Evolutionary conservation across 345 rosid species (phyloP).

Genomic region (Boechera divaricarpa): DNA sequence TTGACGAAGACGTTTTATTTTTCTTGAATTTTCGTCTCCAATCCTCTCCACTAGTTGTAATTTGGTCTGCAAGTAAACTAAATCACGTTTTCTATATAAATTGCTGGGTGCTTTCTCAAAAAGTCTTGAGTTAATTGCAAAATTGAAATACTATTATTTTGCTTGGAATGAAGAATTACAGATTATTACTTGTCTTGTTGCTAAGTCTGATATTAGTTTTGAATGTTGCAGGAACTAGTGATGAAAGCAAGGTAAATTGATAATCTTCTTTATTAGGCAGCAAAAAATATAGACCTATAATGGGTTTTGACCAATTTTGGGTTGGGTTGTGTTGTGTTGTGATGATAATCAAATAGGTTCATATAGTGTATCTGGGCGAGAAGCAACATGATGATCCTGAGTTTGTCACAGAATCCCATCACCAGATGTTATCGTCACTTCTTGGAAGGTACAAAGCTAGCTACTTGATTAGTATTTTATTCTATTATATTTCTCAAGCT

Average conservation of each 20-base stretch:
- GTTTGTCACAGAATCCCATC: slow-evolving; percentile 41
- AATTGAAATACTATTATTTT: neutral
- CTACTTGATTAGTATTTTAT: neutral
- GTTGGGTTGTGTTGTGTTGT: neutral
- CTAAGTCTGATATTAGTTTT: slow-evolving; percentile 19
- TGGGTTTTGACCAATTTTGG: neutral
- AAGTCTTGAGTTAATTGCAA: neutral
- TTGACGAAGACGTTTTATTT: slow-evolving; percentile 8
- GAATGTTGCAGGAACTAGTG: slow-evolving; percentile 8
- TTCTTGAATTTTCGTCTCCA: neutral
- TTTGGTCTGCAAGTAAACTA: slow-evolving; percentile 19
- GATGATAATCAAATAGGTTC: slow-evolving; percentile 30
- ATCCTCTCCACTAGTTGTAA: neutral
- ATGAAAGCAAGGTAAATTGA: slow-evolving; percentile 35
- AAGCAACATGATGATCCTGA: slow-evolving; percentile 46
- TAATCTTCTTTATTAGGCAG: neutral
- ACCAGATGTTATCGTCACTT: slow-evolving; percentile 38
- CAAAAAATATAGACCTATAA: neutral
- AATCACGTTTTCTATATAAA: neutral
- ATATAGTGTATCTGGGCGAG: slow-evolving; percentile 49
- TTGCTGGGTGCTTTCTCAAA: neutral
- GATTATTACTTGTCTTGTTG: slow-evolving; percentile 14
- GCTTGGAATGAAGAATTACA: slow-evolving; percentile 7
- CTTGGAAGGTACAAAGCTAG: slow-evolving; percentile 40
- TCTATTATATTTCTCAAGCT: neutral